Conservation (phyloP, 768 basidiomycete species). For the Filobasidium floriforme region DNA sequence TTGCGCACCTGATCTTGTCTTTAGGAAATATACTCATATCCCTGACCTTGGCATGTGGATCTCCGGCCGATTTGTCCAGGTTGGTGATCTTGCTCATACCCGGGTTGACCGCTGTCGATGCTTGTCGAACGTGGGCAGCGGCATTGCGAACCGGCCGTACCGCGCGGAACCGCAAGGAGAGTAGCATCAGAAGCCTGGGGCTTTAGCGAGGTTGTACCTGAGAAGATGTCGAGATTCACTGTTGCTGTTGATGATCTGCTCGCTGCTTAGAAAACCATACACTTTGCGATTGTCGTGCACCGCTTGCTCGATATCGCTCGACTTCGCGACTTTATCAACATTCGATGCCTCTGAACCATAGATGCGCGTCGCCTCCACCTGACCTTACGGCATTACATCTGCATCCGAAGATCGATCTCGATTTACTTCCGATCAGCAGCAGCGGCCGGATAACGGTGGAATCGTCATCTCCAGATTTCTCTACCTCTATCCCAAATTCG, state of each 20-base stretch:
- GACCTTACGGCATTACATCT: not conserved
- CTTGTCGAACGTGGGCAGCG: not conserved
- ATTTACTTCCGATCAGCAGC: not conserved
- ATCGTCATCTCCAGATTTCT: no score
- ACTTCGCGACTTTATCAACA: not conserved
- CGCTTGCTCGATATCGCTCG: not conserved
- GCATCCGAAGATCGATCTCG: not conserved
- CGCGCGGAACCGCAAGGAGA: no score
- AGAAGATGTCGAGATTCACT: no score
- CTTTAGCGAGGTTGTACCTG: no score
- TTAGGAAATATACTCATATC: constrained; percentile 17
- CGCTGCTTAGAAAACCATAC: no score
- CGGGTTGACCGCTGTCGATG: constrained; percentile 1
- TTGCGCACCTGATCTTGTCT: constrained; percentile 18
- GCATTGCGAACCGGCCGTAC: no score
- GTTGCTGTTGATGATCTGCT: no score
- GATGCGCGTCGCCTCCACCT: not conserved
- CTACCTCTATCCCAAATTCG: not conserved
- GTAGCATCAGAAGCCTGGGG: no score
- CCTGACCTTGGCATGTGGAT: constrained; percentile 13
- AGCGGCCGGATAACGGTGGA: no score
- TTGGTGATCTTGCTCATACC: constrained; percentile 10
- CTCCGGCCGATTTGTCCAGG: constrained; percentile 2
- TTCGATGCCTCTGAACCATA: not conserved
- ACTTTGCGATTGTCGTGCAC: no score